Conservation (phyloP, 2,329 filamentous ascomycete species). For the Juglanconis juglandina region DNA sequence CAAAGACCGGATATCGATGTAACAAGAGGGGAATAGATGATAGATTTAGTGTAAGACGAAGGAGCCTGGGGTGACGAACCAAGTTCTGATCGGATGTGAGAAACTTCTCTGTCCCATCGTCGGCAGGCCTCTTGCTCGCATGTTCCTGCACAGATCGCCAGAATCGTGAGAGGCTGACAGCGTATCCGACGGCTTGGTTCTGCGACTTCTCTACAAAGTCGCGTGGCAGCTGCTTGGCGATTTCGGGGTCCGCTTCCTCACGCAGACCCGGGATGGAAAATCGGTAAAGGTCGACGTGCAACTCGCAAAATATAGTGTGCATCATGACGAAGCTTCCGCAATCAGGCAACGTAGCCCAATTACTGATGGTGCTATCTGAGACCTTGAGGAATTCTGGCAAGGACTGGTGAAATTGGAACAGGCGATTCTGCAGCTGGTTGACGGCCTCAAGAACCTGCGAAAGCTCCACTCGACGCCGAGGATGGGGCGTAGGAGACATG, state of each 20-base stretch:
- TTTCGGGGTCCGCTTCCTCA: constrained; percentile 30
- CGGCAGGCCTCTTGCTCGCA: constrained; percentile 24
- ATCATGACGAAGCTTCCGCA: constrained; percentile 35
- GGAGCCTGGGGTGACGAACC: not conserved
- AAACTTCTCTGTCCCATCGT: constrained; percentile 15
- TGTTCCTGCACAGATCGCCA: constrained; percentile 32
- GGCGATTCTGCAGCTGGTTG: constrained; percentile 34
- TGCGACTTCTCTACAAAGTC: constrained; percentile 35
- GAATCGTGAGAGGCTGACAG: constrained; percentile 35
- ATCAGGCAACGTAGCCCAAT: constrained; percentile 29
- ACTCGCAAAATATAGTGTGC: constrained; percentile 33
- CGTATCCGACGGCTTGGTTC: constrained; percentile 37
- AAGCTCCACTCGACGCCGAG: constrained; percentile 27
- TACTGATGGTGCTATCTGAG: constrained; percentile 31
- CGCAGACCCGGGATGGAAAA: constrained; percentile 35
- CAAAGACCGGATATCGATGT: not conserved
- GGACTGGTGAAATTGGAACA: constrained; percentile 34
- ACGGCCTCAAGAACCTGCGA: constrained; percentile 37
- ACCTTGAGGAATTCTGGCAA: constrained; percentile 33
- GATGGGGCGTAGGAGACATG: constrained; percentile 19
- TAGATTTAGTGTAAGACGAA: not conserved
- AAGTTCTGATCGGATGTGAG: constrained; percentile 19
- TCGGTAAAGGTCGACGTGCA: constrained; percentile 38
- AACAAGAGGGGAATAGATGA: not conserved
- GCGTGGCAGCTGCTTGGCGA: constrained; percentile 32